Base-by-base conservation (phyloP, 2,329 filamentous ascomycete genomes). In the Colletotrichum sp. region DNA sequence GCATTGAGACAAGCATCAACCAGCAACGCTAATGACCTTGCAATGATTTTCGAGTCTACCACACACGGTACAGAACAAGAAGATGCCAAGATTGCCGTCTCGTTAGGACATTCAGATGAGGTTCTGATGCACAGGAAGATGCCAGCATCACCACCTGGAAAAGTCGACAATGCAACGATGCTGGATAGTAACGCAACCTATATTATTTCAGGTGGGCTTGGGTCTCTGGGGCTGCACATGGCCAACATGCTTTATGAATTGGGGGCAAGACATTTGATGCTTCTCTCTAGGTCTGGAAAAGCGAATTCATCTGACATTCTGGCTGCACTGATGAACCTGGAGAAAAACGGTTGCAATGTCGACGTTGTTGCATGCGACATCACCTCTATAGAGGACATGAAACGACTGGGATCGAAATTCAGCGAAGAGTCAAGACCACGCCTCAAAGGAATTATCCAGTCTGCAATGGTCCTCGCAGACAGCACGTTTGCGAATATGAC, bases 201-300 rank as follows among this genome's bases (percentile, higher is more conserved):
- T 67, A 76, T 83, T 13, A 71, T 84, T 21, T 78, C 80, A 60
- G 82, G 83, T 8, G 80, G 82, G 26, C 72, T 82, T n/a, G 80
- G 81, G 24, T 81, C 80, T 28, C 72, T 83, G 1, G 81, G 81
- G 4, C 52, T 77, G 6, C 78, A 78, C 10, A 38, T 82, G 10
- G 65, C 79, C 24, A 77, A 72, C 8, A 82, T 80, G 80, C 79
- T 82, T 78, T 72, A 79, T 13, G 67, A 77, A 1, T 77, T 77
- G 24, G 82, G 82, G 24, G 82, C 82, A 18, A 77, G 63, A n/a
- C 76, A 80, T 64, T 64, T 86, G 24, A 79, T 81, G 9, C 80
- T 82, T 55, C 73, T 83, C 12, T 80, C 80, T 5, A 78, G 81
- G n/a, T 82, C 79, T n/a, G 81, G 78, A 18, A 30, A 71, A 12